These are phyloP conservation scores for Penicillium ucsense DNA, from an alignment of 495 filamentous ascomycete species.

Conservation along the genomic window DNA sequence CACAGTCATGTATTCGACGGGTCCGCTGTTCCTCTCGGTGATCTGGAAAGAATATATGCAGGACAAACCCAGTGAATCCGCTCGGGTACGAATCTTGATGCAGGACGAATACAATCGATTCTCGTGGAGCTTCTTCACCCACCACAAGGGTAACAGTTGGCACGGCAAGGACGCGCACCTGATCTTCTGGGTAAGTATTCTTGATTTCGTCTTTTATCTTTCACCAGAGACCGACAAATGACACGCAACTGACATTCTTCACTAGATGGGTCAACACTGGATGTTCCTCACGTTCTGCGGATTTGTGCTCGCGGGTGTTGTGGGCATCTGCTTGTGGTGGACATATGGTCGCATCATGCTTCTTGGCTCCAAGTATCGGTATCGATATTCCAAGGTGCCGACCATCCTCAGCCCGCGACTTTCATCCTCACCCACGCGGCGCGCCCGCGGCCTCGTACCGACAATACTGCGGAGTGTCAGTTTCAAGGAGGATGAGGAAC, in stretches of 20 bases:
- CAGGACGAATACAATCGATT: conserved; percentile 60
- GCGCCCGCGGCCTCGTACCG: conserved; percentile 27
- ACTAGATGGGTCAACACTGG: conserved; percentile 62
- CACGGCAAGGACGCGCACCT: conserved; percentile 63
- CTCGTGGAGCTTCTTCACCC: conserved; percentile 70
- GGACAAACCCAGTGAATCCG: conserved; percentile 25
- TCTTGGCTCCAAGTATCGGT: conserved; percentile 36
- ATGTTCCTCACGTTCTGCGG: conserved; percentile 57
- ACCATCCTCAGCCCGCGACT: conserved; percentile 19
- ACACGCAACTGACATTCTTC: conserved; percentile 1
- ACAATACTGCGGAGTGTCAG: conserved; percentile 32
- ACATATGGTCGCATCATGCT: conserved; percentile 39
- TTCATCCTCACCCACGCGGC: conserved; percentile 24
- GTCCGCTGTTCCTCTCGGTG: conserved; percentile 74
- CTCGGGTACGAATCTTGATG: conserved; percentile 47
- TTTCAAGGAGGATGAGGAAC: conserved; percentile 39
- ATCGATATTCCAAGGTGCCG: conserved; percentile 31
- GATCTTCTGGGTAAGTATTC: conserved; percentile 58
- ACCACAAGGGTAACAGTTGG: conserved; percentile 68
- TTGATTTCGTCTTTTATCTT: background rate
- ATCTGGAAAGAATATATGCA: conserved; percentile 74
- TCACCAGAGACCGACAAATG: background rate
- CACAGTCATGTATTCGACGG: conserved; percentile 81
- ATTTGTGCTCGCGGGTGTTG: conserved; percentile 48
- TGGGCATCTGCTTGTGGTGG: conserved; percentile 50